phyloP scores from a whole-genome alignment of 73 alveolate genomes.

The Paramecium primaurelia region DNA sequence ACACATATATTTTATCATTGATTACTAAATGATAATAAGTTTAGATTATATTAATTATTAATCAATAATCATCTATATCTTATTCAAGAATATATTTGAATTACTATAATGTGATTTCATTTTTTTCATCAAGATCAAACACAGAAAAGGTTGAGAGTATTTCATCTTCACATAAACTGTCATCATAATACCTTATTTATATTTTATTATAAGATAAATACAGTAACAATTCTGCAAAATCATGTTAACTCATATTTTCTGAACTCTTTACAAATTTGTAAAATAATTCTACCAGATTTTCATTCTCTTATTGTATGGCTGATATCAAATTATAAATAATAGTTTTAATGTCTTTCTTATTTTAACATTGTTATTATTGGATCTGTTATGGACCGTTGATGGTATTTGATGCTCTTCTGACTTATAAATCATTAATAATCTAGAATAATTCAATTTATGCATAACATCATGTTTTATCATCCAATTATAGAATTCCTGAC shows the following conservation, averaged over 20 bases:
- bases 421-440: background rate
- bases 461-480: background rate
- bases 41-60: background rate
- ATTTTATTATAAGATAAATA: background rate
- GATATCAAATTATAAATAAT: background rate
- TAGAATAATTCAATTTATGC: background rate
- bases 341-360: background rate
- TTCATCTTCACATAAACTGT: background rate
- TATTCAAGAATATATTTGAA: background rate
- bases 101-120: background rate
- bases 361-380: background rate
- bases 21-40: background rate
- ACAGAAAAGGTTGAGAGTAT: background rate
- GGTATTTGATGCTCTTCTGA: background rate
- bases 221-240: background rate
- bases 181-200: background rate
- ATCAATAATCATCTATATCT: background rate
- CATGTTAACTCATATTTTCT: background rate
- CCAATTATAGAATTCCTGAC: slow-evolving; percentile 6
- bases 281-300: background rate
- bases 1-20: no score
- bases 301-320: background rate
- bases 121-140: background rate
- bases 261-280: background rate
- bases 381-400: background rate